Conservation (phyloP, 2,329 filamentous ascomycete species). For the Diaporthe ilicicola region DNA sequence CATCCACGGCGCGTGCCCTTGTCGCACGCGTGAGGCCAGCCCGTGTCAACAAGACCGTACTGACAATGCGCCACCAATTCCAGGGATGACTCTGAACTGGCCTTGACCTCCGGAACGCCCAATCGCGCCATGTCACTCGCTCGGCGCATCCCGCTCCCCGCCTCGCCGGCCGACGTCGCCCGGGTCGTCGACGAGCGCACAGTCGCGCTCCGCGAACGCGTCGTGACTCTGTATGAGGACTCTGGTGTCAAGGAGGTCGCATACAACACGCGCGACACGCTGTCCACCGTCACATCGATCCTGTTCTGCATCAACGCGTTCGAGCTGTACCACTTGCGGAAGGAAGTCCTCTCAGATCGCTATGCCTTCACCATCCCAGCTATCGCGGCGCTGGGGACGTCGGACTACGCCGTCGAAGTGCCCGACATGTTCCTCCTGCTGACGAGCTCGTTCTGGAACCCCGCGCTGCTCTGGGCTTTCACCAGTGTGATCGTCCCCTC, state of each 20-base stretch:
- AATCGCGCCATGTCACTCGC: conserved; percentile 62
- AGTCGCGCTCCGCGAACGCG: conserved; percentile 71
- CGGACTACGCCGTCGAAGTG: conserved; percentile 70
- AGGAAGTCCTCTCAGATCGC: conserved; percentile 74
- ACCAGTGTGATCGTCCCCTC: conserved; percentile 78
- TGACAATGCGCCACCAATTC: conserved; percentile 12
- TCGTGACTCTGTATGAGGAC: conserved; percentile 69
- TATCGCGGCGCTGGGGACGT: conserved; percentile 61
- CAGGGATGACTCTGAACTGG: conserved; percentile 49
- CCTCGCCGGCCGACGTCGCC: conserved; percentile 81
- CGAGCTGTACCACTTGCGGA: conserved; percentile 75
- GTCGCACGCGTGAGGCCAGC: neutral
- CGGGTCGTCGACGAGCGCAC: conserved; percentile 78
- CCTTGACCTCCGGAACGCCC: conserved; percentile 58
- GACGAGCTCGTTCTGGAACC: conserved; percentile 83
- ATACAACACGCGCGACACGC: conserved; percentile 70
- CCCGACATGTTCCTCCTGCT: conserved; percentile 85
- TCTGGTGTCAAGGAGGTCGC: conserved; percentile 74
- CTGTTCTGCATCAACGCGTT: conserved; percentile 73
- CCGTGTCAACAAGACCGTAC: conserved; percentile 22
- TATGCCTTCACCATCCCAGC: conserved; percentile 79
- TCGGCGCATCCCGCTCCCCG: conserved; percentile 75
- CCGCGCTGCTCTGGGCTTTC: conserved; percentile 77
- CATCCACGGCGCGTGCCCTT: conserved; percentile 15
- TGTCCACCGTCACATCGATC: conserved; percentile 78